Conservation (phyloP, 2,329 filamentous ascomycete species). For the Capronia americana region DNA sequence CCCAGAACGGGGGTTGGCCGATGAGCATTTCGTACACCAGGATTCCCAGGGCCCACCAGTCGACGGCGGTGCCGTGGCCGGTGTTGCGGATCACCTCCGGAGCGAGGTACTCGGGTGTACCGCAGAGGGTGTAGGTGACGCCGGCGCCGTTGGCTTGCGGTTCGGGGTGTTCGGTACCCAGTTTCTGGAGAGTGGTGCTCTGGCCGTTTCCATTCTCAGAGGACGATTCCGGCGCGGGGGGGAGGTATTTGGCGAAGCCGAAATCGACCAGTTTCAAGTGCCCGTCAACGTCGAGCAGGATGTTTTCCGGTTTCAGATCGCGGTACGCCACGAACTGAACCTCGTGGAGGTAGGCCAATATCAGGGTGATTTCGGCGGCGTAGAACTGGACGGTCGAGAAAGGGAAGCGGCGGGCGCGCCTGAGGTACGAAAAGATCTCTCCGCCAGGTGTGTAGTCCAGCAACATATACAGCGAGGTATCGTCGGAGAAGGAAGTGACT, state of each 20-base stretch:
- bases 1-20: constrained; percentile 72
- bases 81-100: constrained; percentile 71
- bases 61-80: constrained; percentile 69
- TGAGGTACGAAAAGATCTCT: constrained; percentile 70
- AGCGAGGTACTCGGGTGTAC: constrained; percentile 71
- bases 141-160: constrained; percentile 35
- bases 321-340: constrained; percentile 68
- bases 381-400: constrained; percentile 67
- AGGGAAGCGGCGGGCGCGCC: constrained; percentile 67
- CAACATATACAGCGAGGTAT: constrained; percentile 63
- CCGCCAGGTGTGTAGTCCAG: constrained; percentile 72
- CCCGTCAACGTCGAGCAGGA: constrained; percentile 68
- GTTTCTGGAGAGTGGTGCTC: constrained; percentile 14
- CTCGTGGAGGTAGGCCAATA: constrained; percentile 69
- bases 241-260: constrained; percentile 71
- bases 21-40: constrained; percentile 72
- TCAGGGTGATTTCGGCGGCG: constrained; percentile 69
- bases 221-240: constrained; percentile 30
- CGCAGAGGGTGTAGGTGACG: constrained; percentile 68
- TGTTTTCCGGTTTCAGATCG: constrained; percentile 73
- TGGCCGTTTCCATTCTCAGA: constrained; percentile 20
- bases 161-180: constrained; percentile 27
- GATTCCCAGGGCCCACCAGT: constrained; percentile 74
- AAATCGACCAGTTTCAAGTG: constrained; percentile 72
- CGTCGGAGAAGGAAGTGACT: constrained; percentile 68